Percentiles rank a stretch among this genome's conserved stretches.
Conservation (phyloP, 139 green algal genomes). For the Dunaliella sp. region DNA sequence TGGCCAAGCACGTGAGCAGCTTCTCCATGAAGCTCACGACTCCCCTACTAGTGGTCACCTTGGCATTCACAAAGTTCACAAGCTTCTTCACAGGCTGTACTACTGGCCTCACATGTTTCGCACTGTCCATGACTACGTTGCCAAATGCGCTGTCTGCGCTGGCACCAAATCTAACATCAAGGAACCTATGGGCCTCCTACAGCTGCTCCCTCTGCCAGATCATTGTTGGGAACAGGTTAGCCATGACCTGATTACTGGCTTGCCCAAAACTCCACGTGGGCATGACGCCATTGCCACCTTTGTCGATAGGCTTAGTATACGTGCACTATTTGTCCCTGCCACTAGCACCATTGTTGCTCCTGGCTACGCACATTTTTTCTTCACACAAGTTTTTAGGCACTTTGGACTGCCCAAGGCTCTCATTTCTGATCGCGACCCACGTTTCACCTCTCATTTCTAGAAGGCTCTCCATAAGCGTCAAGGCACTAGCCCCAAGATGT, state of each 20-base stretch:
- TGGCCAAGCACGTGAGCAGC: neutral
- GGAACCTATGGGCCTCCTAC: constrained; percentile 33
- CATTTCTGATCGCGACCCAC: constrained; percentile 56
- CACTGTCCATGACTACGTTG: constrained; percentile 25
- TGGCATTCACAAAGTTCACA: neutral
- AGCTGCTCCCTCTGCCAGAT: constrained; percentile 41
- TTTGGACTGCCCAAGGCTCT: constrained; percentile 52
- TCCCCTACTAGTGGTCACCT: neutral
- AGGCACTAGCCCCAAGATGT: constrained; percentile 40
- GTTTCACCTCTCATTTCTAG: constrained; percentile 55
- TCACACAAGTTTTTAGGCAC: constrained; percentile 30
- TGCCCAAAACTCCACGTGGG: constrained; percentile 28
- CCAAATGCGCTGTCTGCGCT: constrained; percentile 38
- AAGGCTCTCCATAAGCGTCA: constrained; percentile 24
- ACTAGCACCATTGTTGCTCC: constrained; percentile 28
- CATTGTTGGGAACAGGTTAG: constrained; percentile 43
- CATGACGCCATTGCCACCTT: constrained; percentile 50
- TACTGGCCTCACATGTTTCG: neutral
- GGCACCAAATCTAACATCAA: constrained; percentile 24
- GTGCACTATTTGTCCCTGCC: constrained; percentile 43
- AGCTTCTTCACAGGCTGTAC: neutral
- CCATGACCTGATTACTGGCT: constrained; percentile 59
- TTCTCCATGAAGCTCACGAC: neutral
- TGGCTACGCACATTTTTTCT: constrained; percentile 35
- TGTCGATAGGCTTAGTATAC: constrained; percentile 59